Conservation (phyloP, 2,329 filamentous ascomycete species). For the Diplodia mutila region DNA sequence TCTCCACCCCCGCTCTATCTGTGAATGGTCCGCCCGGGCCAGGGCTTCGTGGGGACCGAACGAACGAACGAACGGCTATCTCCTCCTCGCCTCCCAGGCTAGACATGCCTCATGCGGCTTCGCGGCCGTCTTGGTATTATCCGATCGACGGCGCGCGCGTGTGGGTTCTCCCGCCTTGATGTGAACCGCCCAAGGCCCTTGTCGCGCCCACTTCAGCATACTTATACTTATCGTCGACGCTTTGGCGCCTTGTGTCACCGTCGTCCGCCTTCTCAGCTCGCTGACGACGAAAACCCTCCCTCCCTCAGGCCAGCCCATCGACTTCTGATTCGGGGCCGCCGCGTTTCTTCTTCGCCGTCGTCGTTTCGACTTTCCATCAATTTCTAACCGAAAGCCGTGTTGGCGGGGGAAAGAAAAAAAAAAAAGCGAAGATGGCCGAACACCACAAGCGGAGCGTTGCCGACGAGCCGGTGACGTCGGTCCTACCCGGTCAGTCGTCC, state of each 20-base stretch:
- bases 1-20: slow-evolving; percentile 9
- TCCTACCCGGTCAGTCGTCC: slow-evolving; percentile 42
- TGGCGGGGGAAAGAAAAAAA: too few species aligned
- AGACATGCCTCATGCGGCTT: slow-evolving; percentile 7
- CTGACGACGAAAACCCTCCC: not conserved
- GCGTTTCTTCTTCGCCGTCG: not conserved
- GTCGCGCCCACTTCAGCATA: not conserved
- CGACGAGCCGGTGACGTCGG: slow-evolving; percentile 58
- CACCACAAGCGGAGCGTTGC: slow-evolving; percentile 42
- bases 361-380: not conserved
- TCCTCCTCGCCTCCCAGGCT: slow-evolving; percentile 20
- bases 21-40: not conserved
- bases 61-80: slow-evolving; percentile 4
- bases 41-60: not conserved
- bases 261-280: not conserved
- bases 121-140: slow-evolving; percentile 18
- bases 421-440: slow-evolving; percentile 28
- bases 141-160: slow-evolving; percentile 8
- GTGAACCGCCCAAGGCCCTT: not conserved
- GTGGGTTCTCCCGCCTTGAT: not conserved
- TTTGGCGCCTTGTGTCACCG: not conserved
- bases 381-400: not conserved
- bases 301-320: not conserved
- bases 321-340: not conserved
- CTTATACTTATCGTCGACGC: not conserved